Percentiles rank a stretch among this genome's conserved stretches.
Evolutionary conservation across 2,329 filamentous ascomycete genomes (phyloP).

Genomic region (Apiospora hydei): DNA sequence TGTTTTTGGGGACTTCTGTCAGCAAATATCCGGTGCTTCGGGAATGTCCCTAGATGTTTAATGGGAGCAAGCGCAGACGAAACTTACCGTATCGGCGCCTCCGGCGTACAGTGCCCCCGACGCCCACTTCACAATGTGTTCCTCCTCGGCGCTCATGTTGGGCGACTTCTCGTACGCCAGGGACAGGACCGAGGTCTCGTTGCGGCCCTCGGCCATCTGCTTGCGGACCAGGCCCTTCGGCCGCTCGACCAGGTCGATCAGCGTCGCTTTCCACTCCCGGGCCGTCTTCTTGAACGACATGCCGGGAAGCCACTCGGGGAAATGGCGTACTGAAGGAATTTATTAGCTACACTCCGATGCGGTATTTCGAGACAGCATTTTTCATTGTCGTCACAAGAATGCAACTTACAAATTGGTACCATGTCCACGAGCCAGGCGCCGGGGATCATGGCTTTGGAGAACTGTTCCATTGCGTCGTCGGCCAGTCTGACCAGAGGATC

Average conservation of each 20-base stretch:
- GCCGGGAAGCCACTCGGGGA: conserved; percentile 41
- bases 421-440: conserved; percentile 40
- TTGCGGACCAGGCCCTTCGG: conserved; percentile 35
- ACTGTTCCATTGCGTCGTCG: conserved; percentile 33
- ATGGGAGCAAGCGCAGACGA: too few relatives aligned
- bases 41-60: neutral
- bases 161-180: conserved; percentile 26
- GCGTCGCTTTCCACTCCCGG: conserved; percentile 27
- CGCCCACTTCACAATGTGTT: conserved; percentile 31
- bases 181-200: conserved; percentile 30
- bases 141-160: conserved; percentile 27
- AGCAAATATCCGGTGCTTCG: neutral
- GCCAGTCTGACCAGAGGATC: conserved; percentile 37
- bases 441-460: conserved; percentile 29
- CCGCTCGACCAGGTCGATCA: conserved; percentile 28
- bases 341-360: neutral
- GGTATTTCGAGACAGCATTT: neutral
- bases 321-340: conserved; percentile 30
- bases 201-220: conserved; percentile 30
- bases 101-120: conserved; percentile 34
- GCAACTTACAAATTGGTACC: conserved; percentile 34
- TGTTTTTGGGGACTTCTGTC: conserved; percentile 27
- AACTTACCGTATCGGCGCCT: conserved; percentile 37
- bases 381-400: neutral
- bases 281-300: conserved; percentile 35